Evolutionary conservation across 352 stramenopile genomes (phyloP).

Genomic region (Globisporangium parvum): DNA sequence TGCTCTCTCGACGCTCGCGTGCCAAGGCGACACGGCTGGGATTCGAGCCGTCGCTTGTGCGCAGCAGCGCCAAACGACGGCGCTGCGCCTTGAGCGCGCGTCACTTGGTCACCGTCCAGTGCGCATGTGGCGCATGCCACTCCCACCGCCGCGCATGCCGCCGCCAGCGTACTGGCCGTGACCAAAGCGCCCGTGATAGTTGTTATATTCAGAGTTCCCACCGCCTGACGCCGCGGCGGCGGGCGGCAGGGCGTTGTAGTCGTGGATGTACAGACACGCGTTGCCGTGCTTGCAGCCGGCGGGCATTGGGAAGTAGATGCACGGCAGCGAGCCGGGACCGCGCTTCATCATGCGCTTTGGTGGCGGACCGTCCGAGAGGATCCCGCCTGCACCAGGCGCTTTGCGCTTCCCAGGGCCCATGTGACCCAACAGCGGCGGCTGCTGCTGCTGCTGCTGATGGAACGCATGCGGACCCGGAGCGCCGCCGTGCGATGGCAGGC

Average conservation of each 20-base stretch:
- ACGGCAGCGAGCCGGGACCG: conserved; percentile 31
- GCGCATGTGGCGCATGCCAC: conserved; percentile 42
- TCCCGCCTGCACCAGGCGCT: conserved; percentile 16
- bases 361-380: conserved; percentile 30
- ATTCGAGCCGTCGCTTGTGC: too few relatives aligned
- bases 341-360: conserved; percentile 43
- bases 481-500: conserved; percentile 3
- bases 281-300: conserved; percentile 68
- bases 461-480: neutral
- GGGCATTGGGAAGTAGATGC: conserved; percentile 66
- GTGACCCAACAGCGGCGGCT: conserved; percentile 13
- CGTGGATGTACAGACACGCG: conserved; percentile 65
- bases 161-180: conserved; percentile 13
- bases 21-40: too few relatives aligned
- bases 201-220: conserved; percentile 39
- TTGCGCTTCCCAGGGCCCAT: conserved; percentile 33
- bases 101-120: conserved; percentile 36
- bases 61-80: too few relatives aligned
- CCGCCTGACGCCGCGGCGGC: conserved; percentile 15
- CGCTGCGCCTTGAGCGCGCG: too few relatives aligned
- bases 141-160: conserved; percentile 32
- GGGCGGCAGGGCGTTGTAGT: conserved; percentile 16
- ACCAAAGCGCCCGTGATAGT: conserved; percentile 56
- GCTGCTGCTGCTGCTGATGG: conserved; percentile 10
- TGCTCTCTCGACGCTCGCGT: too few relatives aligned